Evolutionary conservation across 2,329 filamentous ascomycete species (phyloP).

Genomic region (Clarireedia sp.): DNA sequence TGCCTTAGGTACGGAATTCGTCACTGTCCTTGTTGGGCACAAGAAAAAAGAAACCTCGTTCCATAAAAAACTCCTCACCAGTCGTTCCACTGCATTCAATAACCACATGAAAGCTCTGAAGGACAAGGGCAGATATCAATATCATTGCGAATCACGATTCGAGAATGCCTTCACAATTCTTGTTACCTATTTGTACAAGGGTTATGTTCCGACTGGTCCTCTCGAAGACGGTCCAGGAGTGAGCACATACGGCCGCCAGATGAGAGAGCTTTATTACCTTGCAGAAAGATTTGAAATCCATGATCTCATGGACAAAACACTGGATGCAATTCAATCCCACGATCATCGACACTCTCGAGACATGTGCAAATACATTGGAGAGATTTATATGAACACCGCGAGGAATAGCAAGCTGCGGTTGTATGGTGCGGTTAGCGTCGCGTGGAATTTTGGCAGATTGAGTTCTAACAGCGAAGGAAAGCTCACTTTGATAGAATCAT

Average conservation of each 20-base stretch:
- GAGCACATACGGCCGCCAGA: background rate
- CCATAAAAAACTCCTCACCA: slow-evolving; percentile 8
- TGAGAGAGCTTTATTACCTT: slow-evolving; percentile 5
- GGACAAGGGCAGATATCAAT: slow-evolving; percentile 7
- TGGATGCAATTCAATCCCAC: slow-evolving; percentile 5
- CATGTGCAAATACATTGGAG: background rate
- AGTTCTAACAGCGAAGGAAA: background rate
- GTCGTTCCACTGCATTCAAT: slow-evolving; percentile 7
- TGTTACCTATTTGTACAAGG: slow-evolving; percentile 7
- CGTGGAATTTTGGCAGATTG: background rate
- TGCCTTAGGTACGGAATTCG: slow-evolving; percentile 1
- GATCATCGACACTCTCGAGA: background rate
- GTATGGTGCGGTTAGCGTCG: background rate
- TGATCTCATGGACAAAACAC: slow-evolving; percentile 9
- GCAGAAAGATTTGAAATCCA: slow-evolving; percentile 6
- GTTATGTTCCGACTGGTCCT: slow-evolving; percentile 3
- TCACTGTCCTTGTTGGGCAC: slow-evolving; percentile 3
- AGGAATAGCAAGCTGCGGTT: background rate
- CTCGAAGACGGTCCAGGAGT: background rate
- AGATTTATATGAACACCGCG: slow-evolving; percentile 4
- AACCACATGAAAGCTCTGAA: slow-evolving; percentile 2
- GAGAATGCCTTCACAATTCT: slow-evolving; percentile 4
- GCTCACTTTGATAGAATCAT: background rate
- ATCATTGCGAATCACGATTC: slow-evolving; percentile 5
- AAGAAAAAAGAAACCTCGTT: slow-evolving; percentile 5